These are phyloP conservation scores for Entophlyctis helioformis DNA, from an alignment of 192 early-diverging fungal genomes.

Conservation along the genomic window DNA sequence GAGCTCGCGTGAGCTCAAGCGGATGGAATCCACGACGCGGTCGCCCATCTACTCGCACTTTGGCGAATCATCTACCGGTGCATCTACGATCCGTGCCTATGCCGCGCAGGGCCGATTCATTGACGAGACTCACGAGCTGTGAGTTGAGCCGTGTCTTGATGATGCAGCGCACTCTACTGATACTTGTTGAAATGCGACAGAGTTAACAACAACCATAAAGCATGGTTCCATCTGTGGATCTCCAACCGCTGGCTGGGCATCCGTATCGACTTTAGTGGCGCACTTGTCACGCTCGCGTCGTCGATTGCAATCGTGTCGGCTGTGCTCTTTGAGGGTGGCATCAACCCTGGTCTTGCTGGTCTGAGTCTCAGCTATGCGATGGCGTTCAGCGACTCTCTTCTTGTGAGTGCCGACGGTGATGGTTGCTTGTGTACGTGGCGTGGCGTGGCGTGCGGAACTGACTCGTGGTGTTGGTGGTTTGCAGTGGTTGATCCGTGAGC, in stretches of 20 bases:
- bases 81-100: slow-evolving; percentile 32
- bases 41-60: slow-evolving; percentile 43
- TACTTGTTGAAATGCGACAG: slow-evolving; percentile 45
- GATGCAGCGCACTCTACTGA: slow-evolving; percentile 53
- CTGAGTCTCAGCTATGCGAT: slow-evolving; percentile 74
- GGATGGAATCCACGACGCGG: slow-evolving; percentile 34
- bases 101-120: slow-evolving; percentile 23
- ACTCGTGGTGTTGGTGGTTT: slow-evolving; percentile 24
- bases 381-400: slow-evolving; percentile 60
- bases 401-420: no score
- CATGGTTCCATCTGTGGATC: slow-evolving; percentile 78
- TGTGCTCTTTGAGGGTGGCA: slow-evolving; percentile 18
- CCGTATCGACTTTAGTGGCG: slow-evolving; percentile 51
- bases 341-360: slow-evolving; percentile 79
- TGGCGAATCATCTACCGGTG: slow-evolving; percentile 11
- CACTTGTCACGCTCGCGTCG: slow-evolving; percentile 42
- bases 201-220: slow-evolving; percentile 66
- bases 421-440: no score
- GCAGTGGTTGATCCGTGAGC: slow-evolving; percentile 47
- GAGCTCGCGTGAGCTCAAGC: slow-evolving; percentile 27
- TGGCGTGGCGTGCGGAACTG: no score
- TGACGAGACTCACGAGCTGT: not conserved
- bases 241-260: slow-evolving; percentile 50
- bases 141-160: not conserved
- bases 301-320: slow-evolving; percentile 52